Evolutionary conservation across 1,284 basidiomycete species (phyloP), one percentile per base, ranked within the genome.

Genomic region (Ustilago nuda): DNA sequence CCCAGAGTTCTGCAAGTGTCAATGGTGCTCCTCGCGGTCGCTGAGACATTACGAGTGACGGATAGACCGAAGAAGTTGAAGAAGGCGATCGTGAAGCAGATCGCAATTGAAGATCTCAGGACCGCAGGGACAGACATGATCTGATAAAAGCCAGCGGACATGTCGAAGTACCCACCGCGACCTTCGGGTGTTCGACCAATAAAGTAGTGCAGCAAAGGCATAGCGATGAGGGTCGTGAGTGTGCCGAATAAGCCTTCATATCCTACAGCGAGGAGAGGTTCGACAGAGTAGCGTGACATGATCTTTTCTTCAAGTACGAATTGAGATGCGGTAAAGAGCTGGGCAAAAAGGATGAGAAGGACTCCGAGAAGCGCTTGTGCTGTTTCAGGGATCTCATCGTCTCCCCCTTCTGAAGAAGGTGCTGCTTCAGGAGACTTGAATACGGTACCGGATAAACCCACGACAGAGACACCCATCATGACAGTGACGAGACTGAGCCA

Each of bases 51-150:
- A 7, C 81, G 90, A 8, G 96, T 99, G 63, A 99, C 94, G 84
- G 92, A 93, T 51, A 98, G 87, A 6, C 96, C 95, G 82, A 95
- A 97, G 87, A 92, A 95, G 88, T 99, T 99, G 91, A 96, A 99
- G 30, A 95, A 87, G n/a, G 94, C 90, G 76, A 98, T 98, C 56
- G 78, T 80, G 48, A 76, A 72, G 75, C 84, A 85, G 62, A 88
- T 87, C 12, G 91, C 92, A 54, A 96, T 84, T 17, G 91, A 91
- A 55, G 92, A 91, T 84, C 90, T 90, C 53, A 94, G 88, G 30
- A 99, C 94, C 17, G 89, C 87, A 0, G 93, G 91, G 39, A 91
- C 93, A 80, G 90, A 87, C 69, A 94, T 88, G 88, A 96, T 94
- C 87, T 99, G 95, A 79, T 90, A 87, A 91, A 92, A 96, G 43